Base-by-base conservation (phyloP, 2,329 filamentous ascomycete genomes). In the Calonectria pseudoturangicola region DNA sequence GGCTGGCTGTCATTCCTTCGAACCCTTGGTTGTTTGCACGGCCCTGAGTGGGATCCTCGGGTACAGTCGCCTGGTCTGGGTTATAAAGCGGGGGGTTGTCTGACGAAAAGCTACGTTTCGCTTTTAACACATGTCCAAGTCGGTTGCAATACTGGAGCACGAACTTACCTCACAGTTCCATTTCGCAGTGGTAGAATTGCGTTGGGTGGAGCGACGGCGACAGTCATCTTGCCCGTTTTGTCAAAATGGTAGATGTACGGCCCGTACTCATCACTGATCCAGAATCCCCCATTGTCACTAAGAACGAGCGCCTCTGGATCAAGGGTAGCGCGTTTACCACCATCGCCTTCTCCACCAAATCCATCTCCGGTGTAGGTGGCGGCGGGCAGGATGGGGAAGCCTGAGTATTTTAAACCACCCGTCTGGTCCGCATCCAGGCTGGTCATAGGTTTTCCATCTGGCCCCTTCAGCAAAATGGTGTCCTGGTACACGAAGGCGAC, bases 1-100 rank as follows among this genome's bases (percentile, higher is more conserved):
- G 85, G 4, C 89, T 91, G n/a, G 89, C 83, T 0, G 91, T 92
- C 62, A 95, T 83, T 0, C 91, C 93, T 82, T 95, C 93, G 62
- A 95, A 90, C n/a, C 93, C 93, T 80, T 94, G 92, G 82, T 95
- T 95, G 82, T 95, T 94, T 68, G 88, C 86, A 25, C 93, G 89
- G 15, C 93, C 93, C 0, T 88, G 88, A 1, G 87, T 86, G 0
- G 92, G 90, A 74, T 93, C 86, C 16, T 84, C 86, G 0, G 93
- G 93, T 3, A 81, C 83, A 2, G 90, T 86, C 12, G 83, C 80
- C 18, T 86, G 79, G 16, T 86, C 81, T 0, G 86, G 85, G 66
- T 91, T 81, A 79, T 93, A 94, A 62, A 89, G 84, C 4, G 92
- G 92, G 0, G 93, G 89, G 15, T 89, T 92, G 76, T 92, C 87